These are phyloP conservation scores for Garcia nutans DNA, from an alignment of 345 rosid genomes.

Conservation along the genomic window DNA sequence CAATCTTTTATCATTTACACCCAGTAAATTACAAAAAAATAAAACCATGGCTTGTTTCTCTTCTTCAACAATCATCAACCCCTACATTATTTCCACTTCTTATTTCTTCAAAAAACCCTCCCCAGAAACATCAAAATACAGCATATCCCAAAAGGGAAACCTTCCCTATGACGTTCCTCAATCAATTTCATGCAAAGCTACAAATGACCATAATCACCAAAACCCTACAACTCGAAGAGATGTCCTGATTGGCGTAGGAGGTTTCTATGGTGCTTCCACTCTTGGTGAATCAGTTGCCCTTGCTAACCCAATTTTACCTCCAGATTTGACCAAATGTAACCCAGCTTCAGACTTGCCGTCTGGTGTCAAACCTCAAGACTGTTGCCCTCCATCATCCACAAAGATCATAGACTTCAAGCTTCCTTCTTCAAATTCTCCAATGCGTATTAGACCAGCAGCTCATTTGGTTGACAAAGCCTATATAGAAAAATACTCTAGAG, in stretches of 20 bases:
- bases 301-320: conserved; percentile 40
- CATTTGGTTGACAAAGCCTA: too few species aligned
- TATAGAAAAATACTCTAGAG: too few species aligned
- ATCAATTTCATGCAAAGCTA: conserved; percentile 31
- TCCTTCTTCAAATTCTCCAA: too few species aligned
- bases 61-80: neutral
- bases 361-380: conserved; percentile 31
- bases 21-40: neutral
- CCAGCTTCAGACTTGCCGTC: conserved; percentile 41
- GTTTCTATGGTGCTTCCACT: conserved; percentile 42
- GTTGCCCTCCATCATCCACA: conserved; percentile 52
- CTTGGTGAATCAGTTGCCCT: conserved; percentile 29
- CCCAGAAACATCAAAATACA: conserved; percentile 26
- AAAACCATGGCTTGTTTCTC: conserved; percentile 23
- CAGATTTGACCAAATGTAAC: conserved; percentile 43
- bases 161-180: neutral
- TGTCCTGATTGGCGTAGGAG: conserved; percentile 53
- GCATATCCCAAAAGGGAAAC: conserved; percentile 13
- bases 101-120: conserved; percentile 7
- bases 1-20: neutral
- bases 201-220: conserved; percentile 2
- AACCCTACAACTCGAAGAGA: conserved; percentile 42
- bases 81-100: neutral
- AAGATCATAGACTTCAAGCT: conserved; percentile 44
- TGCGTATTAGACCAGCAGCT: too few species aligned